Base-by-base conservation (phyloP, 2,329 filamentous ascomycete species). In the Trichophaea hybrida region DNA sequence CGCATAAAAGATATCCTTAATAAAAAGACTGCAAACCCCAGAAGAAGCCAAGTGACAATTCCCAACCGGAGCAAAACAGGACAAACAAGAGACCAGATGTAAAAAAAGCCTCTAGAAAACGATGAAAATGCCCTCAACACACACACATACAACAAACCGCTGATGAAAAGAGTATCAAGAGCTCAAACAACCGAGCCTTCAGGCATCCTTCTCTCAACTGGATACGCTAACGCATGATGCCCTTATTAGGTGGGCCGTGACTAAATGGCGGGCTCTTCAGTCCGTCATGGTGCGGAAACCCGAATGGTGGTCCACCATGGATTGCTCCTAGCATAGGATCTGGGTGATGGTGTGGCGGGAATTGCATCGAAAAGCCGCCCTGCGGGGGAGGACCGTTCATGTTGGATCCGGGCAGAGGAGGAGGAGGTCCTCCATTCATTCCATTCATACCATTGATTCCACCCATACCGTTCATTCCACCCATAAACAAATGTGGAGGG, bases 401-500 rank as follows among this genome's bases (percentile, higher is more conserved):
- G 37, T 57, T 57, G 15, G 53, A 46, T 17, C 34, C 34, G 6
- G 38, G 53, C 10, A 37, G 61, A 50, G 63, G 61, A 24, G n/a
- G n/a, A 32, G 59, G 63, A 24, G 61, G 64, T 6, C 64, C 64
- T 32, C 55, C 55, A 50, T 57, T 57, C 55, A 57, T 48, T 2
- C 52, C 52, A 15, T 43, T 43, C n/a, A 55, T 40, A 15, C 40
- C 40, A 50, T 62, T 64, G 61, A 65, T 64, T 57, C 40, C 51
- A 40, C 51, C 43, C 35, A 59, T 56, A 17, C 58, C 52, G 24
- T 59, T 59, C 13, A 57, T 17, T 15, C 60, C 57, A 44, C 55
- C 58, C 55, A 66, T 65, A 52, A 65, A 65, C 32, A 59, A 59
- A 46, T 62, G 64, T 10, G 60, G 63, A 44, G 59, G 64, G 1